Conservation (phyloP, 2,329 filamentous ascomycete genomes). For the Xylariaceae sp. region DNA sequence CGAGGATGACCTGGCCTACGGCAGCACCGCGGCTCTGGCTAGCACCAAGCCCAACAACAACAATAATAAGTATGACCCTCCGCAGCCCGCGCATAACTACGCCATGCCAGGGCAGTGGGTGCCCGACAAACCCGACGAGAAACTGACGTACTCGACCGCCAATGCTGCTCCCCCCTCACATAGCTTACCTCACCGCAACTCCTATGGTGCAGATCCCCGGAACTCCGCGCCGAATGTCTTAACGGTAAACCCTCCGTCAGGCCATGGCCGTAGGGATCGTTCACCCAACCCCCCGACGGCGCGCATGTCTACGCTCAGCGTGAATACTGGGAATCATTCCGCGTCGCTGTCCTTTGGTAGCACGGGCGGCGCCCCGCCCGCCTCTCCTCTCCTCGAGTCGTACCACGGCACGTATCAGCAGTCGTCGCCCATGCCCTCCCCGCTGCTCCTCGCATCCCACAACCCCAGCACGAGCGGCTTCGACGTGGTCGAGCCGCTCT, state of each 20-base stretch:
- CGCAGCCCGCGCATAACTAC: constrained; percentile 41
- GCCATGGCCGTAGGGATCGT: constrained; percentile 42
- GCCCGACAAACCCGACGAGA: constrained; percentile 46
- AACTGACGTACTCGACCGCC: constrained; percentile 41
- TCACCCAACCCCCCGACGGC: constrained; percentile 56
- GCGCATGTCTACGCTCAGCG: constrained; percentile 59
- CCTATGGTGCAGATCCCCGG: constrained; percentile 46
- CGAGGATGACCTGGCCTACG: constrained; percentile 61
- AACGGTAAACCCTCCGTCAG: constrained; percentile 47
- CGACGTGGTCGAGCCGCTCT: constrained; percentile 55
- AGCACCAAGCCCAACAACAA: constrained; percentile 9
- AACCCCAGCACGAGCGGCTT: constrained; percentile 47
- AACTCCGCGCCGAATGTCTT: constrained; percentile 48
- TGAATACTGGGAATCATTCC: constrained; percentile 53
- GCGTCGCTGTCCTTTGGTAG: constrained; percentile 52
- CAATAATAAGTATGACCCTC: constrained; percentile 29
- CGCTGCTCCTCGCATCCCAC: constrained; percentile 65
- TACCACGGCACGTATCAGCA: constrained; percentile 95
- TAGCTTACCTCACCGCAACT: constrained; percentile 39
- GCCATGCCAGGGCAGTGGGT: constrained; percentile 46
- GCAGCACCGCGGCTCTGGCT: constrained; percentile 37
- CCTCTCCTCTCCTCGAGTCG: constrained; percentile 86
- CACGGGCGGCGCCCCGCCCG: constrained; percentile 58
- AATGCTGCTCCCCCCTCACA: constrained; percentile 25
- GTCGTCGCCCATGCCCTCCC: constrained; percentile 92